These are phyloP conservation scores for Amoebophrya sp. DNA, from an alignment of 169 alveolate species.

Conservation along the genomic window DNA sequence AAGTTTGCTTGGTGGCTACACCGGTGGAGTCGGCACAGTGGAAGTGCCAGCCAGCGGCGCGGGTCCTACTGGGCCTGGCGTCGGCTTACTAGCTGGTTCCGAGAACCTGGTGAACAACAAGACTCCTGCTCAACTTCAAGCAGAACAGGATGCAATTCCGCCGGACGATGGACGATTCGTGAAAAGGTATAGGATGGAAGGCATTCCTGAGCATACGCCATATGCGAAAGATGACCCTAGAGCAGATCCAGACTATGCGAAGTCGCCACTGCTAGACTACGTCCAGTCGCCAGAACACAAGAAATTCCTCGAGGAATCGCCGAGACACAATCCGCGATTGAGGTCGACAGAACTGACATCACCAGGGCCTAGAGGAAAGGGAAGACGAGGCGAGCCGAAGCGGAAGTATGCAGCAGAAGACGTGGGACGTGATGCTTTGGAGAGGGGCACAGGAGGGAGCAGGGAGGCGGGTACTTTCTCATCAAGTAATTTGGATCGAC, in stretches of 20 bases:
- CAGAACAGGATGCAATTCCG: no score
- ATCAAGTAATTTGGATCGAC: no score
- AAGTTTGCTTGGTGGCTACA: no score
- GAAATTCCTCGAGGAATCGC: not conserved
- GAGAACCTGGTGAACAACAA: no score
- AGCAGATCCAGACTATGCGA: not conserved
- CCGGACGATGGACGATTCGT: not conserved
- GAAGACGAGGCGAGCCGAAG: no score
- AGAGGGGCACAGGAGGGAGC: not conserved
- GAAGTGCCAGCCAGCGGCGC: no score
- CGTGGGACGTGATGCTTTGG: not conserved
- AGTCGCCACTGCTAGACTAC: not conserved
- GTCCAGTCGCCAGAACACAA: not conserved
- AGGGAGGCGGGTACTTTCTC: no score
- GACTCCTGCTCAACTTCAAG: no score
- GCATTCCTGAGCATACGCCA: not conserved
- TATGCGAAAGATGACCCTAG: not conserved
- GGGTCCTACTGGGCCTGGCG: no score
- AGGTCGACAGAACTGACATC: not conserved
- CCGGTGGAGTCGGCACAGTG: no score
- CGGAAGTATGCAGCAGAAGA: not conserved
- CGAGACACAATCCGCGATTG: not conserved
- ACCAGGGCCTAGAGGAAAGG: no score
- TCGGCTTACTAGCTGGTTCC: no score
- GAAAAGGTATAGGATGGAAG: not conserved